These are phyloP conservation scores for Dryadomyces quercivorus DNA, from an alignment of 2,329 filamentous ascomycete species.

Conservation along the genomic window DNA sequence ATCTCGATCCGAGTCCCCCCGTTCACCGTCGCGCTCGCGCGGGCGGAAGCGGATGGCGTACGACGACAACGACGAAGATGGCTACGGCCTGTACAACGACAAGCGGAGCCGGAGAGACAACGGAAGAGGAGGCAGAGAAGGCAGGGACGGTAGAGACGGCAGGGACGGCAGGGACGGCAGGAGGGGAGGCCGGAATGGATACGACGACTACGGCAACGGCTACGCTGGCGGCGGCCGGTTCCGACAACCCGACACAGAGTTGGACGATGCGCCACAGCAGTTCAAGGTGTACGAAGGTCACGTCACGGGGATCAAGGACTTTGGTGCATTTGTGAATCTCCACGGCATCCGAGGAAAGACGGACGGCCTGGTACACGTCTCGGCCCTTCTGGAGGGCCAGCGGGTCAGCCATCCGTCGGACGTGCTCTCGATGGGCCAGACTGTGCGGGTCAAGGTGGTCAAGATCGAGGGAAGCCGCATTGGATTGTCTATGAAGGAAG, in stretches of 20 bases:
- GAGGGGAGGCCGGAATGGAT: constrained; percentile 21
- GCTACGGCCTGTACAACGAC: constrained; percentile 27
- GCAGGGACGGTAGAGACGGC: constrained; percentile 26
- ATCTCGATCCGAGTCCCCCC: constrained; percentile 26
- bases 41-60: constrained; percentile 22
- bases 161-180: constrained; percentile 18
- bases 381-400: constrained; percentile 70
- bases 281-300: constrained; percentile 84
- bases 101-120: constrained; percentile 25
- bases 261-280: constrained; percentile 71
- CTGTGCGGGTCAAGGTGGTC: constrained; percentile 84
- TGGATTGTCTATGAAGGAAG: constrained; percentile 92
- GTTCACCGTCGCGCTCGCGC: constrained; percentile 29
- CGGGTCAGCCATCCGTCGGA: constrained; percentile 90
- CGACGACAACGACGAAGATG: constrained; percentile 13
- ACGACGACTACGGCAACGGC: constrained; percentile 25
- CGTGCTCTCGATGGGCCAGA: constrained; percentile 65
- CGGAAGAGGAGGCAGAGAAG: constrained; percentile 8
- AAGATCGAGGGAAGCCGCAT: constrained; percentile 74
- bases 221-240: constrained; percentile 37
- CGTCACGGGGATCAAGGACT: constrained; percentile 88
- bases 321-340: constrained; percentile 92
- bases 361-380: constrained; percentile 88
- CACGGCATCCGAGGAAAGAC: constrained; percentile 76
- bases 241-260: constrained; percentile 54